phyloP scores from a whole-genome alignment of 2,329 filamentous ascomycete genomes.

The Paraphaeosphaeria minitans region DNA sequence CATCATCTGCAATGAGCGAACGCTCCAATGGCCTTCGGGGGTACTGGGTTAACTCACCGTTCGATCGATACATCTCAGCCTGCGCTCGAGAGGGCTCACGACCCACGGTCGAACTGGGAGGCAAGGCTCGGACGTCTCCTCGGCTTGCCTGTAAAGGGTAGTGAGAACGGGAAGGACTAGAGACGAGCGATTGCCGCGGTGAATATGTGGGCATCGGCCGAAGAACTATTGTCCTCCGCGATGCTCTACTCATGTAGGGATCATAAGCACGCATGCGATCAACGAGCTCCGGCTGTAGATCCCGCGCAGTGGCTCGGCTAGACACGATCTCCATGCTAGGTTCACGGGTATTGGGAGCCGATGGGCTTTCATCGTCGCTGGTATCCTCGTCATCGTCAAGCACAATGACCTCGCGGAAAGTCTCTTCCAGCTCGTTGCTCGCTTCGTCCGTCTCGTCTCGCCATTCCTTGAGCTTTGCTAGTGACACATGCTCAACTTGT shows the following conservation, averaged over 20 bases:
- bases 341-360: slow-evolving; percentile 33
- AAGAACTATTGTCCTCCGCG: slow-evolving; percentile 33
- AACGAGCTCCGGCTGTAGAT: slow-evolving; percentile 34
- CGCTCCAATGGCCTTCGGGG: slow-evolving; percentile 19
- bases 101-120: slow-evolving; percentile 1
- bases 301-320: slow-evolving; percentile 38
- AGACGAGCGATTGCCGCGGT: slow-evolving; percentile 10
- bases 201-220: slow-evolving; percentile 19
- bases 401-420: slow-evolving; percentile 67
- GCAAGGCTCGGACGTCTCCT: slow-evolving; percentile 11
- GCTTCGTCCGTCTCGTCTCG: slow-evolving; percentile 60
- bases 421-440: slow-evolving; percentile 62
- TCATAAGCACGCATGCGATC: slow-evolving; percentile 21
- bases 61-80: slow-evolving; percentile 16
- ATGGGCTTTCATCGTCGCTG: slow-evolving; percentile 11
- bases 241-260: slow-evolving; percentile 22
- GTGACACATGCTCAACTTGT: slow-evolving; percentile 59
- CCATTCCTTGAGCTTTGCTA: slow-evolving; percentile 66
- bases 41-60: slow-evolving; percentile 15
- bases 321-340: slow-evolving; percentile 41
- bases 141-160: slow-evolving; percentile 13
- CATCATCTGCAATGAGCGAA: neutral
- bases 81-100: slow-evolving; percentile 10
- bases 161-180: slow-evolving; percentile 17
- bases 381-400: slow-evolving; percentile 61